Evolutionary conservation across 2,329 filamentous ascomycete genomes (phyloP), one percentile per base, ranked within the genome.

Genomic region (Cytospora leucostoma): DNA sequence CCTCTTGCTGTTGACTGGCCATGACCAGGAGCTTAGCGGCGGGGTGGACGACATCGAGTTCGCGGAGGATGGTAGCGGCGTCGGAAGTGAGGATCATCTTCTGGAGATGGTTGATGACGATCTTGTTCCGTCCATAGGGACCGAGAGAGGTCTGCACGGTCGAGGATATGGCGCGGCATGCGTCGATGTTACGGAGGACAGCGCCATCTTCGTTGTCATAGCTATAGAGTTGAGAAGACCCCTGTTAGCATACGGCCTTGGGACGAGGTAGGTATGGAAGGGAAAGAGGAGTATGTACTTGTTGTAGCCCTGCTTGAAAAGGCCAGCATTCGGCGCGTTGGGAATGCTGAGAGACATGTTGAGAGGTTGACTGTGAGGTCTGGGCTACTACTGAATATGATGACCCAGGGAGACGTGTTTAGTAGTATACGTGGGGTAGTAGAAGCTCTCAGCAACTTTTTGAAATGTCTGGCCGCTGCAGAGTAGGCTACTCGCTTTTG

Each of bases 41-140:
- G 67, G 96, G 95, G 81, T 99, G 95, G 62, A 99, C 93, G 67
- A 99, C 95, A 74, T 99, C 95, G 77, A 99, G 88, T 81, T 99
- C 96, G 74, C 93, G 90, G 71, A 99, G 85, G 75, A 99, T 99
- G 51, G 95, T 98, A 69, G 95, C 95, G 68, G 95, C 95, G 75
- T 99, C 95, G 66, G 93, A 98, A 71, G 96, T 99, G 68, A 99
- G 84, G 72, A 97, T 96, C 95, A 99, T 97, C 85, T 99, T 99
- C 79, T 97, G 92, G 67, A 99, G 85, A 81, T 99, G 96, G 84
- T 99, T 99, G 84, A 99, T 98, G 81, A 99, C 92, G 75, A 99
- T 93, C 83, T 99, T 99, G 84, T 99, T 99, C 79, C 95, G 91
- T 74, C 95, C 95, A 79, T 97, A 97, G 65, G 95, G 95, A 59